Conservation (phyloP, 768 basidiomycete species). For the Amyloporia xantha region DNA sequence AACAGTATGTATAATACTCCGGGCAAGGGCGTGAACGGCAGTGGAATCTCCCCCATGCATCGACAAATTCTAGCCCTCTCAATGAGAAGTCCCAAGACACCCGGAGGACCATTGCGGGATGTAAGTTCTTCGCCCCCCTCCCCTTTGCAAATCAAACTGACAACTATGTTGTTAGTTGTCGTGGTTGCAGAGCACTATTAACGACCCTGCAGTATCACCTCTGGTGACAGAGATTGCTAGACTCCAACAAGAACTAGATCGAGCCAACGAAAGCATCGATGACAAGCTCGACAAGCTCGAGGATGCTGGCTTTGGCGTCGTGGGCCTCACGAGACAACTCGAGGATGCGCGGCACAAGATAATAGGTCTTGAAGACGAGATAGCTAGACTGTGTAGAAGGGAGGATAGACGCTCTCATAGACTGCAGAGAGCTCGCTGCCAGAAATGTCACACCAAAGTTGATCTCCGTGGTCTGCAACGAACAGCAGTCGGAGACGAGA, state of each 20-base stretch:
- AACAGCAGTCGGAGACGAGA: slow-evolving; percentile 48
- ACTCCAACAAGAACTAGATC: slow-evolving; percentile 68
- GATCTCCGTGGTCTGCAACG: slow-evolving; percentile 40
- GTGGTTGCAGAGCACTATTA: slow-evolving; percentile 59
- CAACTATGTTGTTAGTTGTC: slow-evolving; percentile 45
- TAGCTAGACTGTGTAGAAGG: slow-evolving; percentile 53
- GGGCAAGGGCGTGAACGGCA: slow-evolving; percentile 42
- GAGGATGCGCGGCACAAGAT: slow-evolving; percentile 64
- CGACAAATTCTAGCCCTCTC: slow-evolving; percentile 55
- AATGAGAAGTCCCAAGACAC: slow-evolving; percentile 64
- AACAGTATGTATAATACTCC: slow-evolving; percentile 52
- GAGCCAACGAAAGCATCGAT: slow-evolving; percentile 80
- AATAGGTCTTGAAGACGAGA: slow-evolving; percentile 56
- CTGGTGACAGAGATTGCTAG: slow-evolving; percentile 66
- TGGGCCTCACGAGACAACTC: slow-evolving; percentile 62
- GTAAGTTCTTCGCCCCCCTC: slow-evolving; percentile 36
- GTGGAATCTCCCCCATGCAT: slow-evolving; percentile 71
- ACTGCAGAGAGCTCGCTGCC: slow-evolving; percentile 56
- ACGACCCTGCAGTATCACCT: slow-evolving; percentile 52
- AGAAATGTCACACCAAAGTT: slow-evolving; percentile 61
- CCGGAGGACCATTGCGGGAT: slow-evolving; percentile 71
- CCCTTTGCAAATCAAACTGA: background rate
- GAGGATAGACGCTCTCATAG: slow-evolving; percentile 65
- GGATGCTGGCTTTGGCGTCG: slow-evolving; percentile 69
- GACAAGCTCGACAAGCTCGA: slow-evolving; percentile 84